Evolutionary conservation across 2,329 filamentous ascomycete species (phyloP).

Genomic region (Drechslera avenae): DNA sequence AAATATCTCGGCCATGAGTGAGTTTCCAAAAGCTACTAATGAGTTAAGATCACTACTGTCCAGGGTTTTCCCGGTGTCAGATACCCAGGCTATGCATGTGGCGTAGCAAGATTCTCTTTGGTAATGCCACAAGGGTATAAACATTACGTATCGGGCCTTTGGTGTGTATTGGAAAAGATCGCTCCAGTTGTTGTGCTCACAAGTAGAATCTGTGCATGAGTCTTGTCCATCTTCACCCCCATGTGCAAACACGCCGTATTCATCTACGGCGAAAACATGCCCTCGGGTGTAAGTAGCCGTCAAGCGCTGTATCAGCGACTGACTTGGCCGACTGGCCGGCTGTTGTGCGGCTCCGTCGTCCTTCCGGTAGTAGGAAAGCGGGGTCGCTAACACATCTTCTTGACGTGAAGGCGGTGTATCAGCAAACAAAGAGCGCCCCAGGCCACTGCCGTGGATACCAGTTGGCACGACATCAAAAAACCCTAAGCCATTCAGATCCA

Average conservation of each 20-base stretch:
- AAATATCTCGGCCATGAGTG: constrained; percentile 51
- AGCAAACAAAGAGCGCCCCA: neutral
- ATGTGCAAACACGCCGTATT: constrained; percentile 10
- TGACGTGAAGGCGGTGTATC: neutral
- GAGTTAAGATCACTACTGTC: constrained; percentile 16
- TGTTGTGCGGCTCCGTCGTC: neutral
- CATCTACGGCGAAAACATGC: constrained; percentile 14
- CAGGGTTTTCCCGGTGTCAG: constrained; percentile 18
- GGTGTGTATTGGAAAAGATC: constrained; percentile 11
- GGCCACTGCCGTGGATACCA: neutral
- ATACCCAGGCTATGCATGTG: constrained; percentile 25
- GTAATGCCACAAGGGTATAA: constrained; percentile 38
- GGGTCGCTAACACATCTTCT: neutral
- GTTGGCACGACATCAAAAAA: constrained; percentile 16
- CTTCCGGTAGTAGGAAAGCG: constrained; percentile 7
- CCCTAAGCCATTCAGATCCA: constrained; percentile 11
- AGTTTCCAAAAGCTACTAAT: constrained; percentile 16
- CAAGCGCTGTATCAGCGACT: constrained; percentile 15
- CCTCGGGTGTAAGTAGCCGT: constrained; percentile 12
- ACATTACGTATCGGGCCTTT: constrained; percentile 12
- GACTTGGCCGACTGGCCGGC: neutral
- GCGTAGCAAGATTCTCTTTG: constrained; percentile 28
- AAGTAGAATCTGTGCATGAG: neutral
- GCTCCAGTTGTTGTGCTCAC: neutral
- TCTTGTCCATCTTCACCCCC: neutral